These are phyloP conservation scores for Akebia trifoliata DNA, from an alignment of 164 flowering plant genomes.

Conservation along the genomic window DNA sequence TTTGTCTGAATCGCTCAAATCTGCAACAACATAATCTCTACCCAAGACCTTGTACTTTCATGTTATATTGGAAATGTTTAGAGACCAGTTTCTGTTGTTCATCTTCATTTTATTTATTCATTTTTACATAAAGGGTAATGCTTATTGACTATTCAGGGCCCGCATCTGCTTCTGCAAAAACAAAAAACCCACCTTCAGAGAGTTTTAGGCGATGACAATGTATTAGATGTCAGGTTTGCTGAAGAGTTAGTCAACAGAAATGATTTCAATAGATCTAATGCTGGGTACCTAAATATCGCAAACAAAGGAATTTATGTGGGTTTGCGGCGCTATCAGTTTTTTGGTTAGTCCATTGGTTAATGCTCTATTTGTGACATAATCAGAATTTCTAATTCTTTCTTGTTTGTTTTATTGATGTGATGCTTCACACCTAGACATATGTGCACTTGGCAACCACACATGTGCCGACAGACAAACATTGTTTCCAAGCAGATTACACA, in stretches of 20 bases:
- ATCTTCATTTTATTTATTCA: not conserved
- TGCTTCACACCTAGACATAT: not conserved
- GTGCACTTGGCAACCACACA: not conserved
- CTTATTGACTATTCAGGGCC: conserved; percentile 46
- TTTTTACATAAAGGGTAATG: not conserved
- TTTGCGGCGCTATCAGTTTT: conserved; percentile 50
- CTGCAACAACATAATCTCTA: no score
- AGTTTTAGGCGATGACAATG: conserved; percentile 69
- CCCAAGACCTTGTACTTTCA: not conserved
- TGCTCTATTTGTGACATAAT: not conserved
- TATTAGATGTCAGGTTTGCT: conserved; percentile 57
- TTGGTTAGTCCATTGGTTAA: conserved; percentile 43
- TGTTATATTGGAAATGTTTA: not conserved
- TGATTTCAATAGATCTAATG: not conserved
- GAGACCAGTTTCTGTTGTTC: not conserved
- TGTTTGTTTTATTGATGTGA: no score
- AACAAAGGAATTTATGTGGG: conserved; percentile 70
- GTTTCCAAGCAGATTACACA: not conserved
- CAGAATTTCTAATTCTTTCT: not conserved
- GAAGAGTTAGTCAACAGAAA: conserved; percentile 16
- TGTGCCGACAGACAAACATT: not conserved
- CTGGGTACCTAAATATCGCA: conserved; percentile 26
- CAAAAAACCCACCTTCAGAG: conserved; percentile 53
- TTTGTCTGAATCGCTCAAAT: no score
- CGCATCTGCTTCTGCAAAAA: conserved; percentile 39